Evolutionary conservation across 139 green algal genomes (phyloP), one percentile per base, ranked within the genome.

Genomic region (Coelastrella sp.): DNA sequence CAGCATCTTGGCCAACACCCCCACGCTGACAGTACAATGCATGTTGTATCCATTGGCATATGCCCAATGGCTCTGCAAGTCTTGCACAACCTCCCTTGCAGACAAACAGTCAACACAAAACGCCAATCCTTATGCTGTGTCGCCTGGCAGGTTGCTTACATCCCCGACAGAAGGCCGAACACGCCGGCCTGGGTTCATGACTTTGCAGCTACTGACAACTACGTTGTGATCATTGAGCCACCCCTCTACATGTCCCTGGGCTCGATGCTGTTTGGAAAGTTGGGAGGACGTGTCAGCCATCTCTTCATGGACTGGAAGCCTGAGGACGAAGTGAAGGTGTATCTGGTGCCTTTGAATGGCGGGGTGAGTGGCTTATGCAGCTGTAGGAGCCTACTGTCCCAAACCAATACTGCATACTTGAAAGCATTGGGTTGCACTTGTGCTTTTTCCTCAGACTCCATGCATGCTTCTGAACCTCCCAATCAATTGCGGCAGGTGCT

Each of bases 121-220:
- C 32, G 32, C n/a, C n/a, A n/a, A n/a, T n/a, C n/a, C 32, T 47
- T 47, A 47, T 47, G 32, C 32, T 47, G 32, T 71, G 8, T 19
- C 11, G 61, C 61, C 8, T 13, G 8, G 61, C 19, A 94, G 90
- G 86, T 96, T 10, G 94, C 90, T 0, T 94, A 89, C 79, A 81
- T 96, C 65, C 85, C 81, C 6, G 93, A 96, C 86, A 85, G 89
- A 4, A 58, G 90, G 17, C 92, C 91, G 6, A 17, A 91, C 5
- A 88, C 92, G 3, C 95, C 96, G 5, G 88, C 93, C 7, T 98
- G 96, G 96, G 91, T 98, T 6, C 96, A 98, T 82, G 95, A 97
- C 84, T 96, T 98, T 75, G 93, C 95, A 4, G 80, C 87, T 60
- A 96, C 92, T 5, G 91, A 93, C 47, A 74, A 93, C 5, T 56